Conservation (phyloP, 192 early-diverging fungal genomes). For the Podila minutissima region DNA sequence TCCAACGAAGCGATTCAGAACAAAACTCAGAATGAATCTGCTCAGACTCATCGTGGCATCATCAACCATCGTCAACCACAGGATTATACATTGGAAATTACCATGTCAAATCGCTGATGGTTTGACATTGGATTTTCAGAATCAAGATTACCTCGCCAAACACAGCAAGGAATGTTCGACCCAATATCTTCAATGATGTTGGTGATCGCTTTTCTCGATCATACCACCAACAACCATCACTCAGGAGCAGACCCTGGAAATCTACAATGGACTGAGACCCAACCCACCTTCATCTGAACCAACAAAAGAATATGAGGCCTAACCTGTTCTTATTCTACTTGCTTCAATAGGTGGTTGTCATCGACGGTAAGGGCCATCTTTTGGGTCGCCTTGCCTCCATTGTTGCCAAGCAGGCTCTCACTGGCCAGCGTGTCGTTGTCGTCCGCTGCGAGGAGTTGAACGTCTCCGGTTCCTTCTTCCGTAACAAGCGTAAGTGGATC, state of each 20-base stretch:
- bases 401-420: constrained; percentile 97
- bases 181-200: neutral
- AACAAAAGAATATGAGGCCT: neutral
- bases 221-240: neutral
- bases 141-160: neutral
- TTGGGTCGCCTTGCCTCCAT: constrained; percentile 97
- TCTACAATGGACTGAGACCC: neutral
- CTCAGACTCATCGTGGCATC: neutral
- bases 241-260: neutral
- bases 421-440: constrained; percentile 96
- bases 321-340: neutral
- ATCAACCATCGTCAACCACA: neutral
- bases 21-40: too few species aligned
- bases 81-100: constrained; percentile 5
- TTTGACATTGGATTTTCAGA: constrained; percentile 11
- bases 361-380: constrained; percentile 99
- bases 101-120: constrained; percentile 14
- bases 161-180: neutral
- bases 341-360: constrained; percentile 87
- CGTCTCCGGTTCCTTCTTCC: constrained; percentile 98
- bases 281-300: neutral
- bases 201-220: neutral
- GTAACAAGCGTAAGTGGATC: constrained; percentile 93
- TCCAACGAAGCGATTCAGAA: too few species aligned
- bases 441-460: constrained; percentile 99